Percentiles rank a stretch among this genome's conserved stretches.
phyloP scores from a whole-genome alignment of 306 rosid species.

The Vicia sativa region DNA sequence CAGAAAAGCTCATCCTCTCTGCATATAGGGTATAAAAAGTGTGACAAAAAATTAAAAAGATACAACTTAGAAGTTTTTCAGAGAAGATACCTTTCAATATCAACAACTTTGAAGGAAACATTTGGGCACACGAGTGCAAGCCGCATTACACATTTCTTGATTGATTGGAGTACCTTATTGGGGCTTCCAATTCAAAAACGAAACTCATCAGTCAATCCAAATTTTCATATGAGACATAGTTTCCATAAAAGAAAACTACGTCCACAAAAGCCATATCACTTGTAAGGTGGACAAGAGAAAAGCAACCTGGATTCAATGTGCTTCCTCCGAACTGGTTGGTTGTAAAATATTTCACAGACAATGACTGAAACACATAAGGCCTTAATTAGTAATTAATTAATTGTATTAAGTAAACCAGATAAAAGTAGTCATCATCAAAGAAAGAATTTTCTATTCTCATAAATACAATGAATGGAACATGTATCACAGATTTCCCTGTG shows the following conservation, averaged over 20 bases:
- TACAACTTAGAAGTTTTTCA: slow-evolving; percentile 30
- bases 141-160: slow-evolving; percentile 72
- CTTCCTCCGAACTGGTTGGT: slow-evolving; percentile 96
- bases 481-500: slow-evolving; percentile 10
- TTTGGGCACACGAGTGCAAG: slow-evolving; percentile 68
- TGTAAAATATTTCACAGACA: slow-evolving; percentile 91
- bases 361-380: slow-evolving; percentile 52
- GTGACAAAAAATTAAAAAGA: slow-evolving; percentile 38
- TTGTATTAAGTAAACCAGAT: slow-evolving; percentile 6
- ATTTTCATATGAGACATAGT: slow-evolving; percentile 32
- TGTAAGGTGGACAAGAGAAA: slow-evolving; percentile 22
- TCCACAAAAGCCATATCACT: slow-evolving; percentile 37
- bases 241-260: slow-evolving; percentile 38
- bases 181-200: slow-evolving; percentile 59
- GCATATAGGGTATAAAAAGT: slow-evolving; percentile 34
- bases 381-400: slow-evolving; percentile 34
- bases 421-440: slow-evolving; percentile 24
- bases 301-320: slow-evolving; percentile 78
- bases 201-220: slow-evolving; percentile 51
- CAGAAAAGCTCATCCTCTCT: slow-evolving; percentile 79
- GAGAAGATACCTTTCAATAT: slow-evolving; percentile 72
- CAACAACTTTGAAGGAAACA: slow-evolving; percentile 69
- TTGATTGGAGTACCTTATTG: slow-evolving; percentile 78
- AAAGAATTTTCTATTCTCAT: slow-evolving; percentile 28
- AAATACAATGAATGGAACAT: slow-evolving; percentile 23